These are phyloP conservation scores for Penicillium vulpinum DNA, from an alignment of 2,329 filamentous ascomycete genomes.

Conservation along the genomic window DNA sequence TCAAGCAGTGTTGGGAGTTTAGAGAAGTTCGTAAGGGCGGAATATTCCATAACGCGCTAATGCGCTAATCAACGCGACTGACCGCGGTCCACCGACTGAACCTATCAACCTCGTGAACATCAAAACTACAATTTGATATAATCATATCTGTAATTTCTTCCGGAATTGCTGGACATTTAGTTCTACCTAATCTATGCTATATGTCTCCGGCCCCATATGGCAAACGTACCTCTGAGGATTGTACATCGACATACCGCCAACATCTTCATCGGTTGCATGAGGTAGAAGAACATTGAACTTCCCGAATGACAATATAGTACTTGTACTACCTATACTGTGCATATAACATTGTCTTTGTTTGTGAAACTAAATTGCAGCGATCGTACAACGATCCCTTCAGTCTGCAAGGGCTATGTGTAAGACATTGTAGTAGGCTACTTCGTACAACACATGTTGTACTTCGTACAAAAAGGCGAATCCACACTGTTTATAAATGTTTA, in stretches of 20 bases:
- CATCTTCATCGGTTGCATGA: too few relatives aligned
- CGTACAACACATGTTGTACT: too few relatives aligned
- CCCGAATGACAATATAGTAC: too few relatives aligned
- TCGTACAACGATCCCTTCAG: background rate
- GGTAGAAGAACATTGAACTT: too few relatives aligned
- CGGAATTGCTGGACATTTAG: background rate
- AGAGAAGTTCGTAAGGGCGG: constrained; percentile 1
- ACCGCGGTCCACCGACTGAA: background rate
- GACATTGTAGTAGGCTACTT: background rate
- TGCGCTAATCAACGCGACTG: constrained; percentile 15
- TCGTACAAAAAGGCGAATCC: too few relatives aligned
- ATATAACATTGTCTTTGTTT: background rate
- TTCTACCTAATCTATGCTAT: background rate
- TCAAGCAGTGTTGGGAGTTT: constrained; percentile 1
- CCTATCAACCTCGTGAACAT: background rate
- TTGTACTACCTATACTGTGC: background rate
- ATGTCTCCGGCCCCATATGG: background rate
- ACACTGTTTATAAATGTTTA: too few relatives aligned
- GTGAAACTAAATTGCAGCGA: background rate
- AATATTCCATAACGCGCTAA: constrained; percentile 11
- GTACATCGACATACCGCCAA: too few relatives aligned
- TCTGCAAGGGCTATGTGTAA: background rate
- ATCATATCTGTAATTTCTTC: background rate
- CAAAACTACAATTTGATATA: background rate
- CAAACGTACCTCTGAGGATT: too few relatives aligned